These are phyloP conservation scores for Zasmidium citrigriseum DNA, from an alignment of 2,329 filamentous ascomycete species.

Conservation along the genomic window DNA sequence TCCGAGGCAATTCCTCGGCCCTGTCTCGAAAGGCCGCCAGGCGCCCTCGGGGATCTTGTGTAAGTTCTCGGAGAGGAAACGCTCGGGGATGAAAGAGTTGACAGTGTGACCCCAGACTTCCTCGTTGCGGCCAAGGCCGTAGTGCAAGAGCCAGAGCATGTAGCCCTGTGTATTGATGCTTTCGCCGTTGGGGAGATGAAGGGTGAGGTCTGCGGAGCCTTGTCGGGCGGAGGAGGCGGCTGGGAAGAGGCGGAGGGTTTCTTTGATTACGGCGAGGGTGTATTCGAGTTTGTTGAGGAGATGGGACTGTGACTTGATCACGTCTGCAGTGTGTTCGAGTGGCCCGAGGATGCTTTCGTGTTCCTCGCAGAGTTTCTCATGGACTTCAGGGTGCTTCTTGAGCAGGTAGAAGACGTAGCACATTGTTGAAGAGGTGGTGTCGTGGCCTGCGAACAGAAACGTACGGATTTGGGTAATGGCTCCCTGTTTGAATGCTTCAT, in stretches of 20 bases:
- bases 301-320: slow-evolving; percentile 45
- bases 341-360: slow-evolving; percentile 52
- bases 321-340: slow-evolving; percentile 13
- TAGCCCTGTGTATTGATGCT: slow-evolving; percentile 46
- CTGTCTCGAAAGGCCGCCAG: slow-evolving; percentile 57
- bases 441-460: slow-evolving; percentile 44
- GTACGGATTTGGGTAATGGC: slow-evolving; percentile 38
- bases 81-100: slow-evolving; percentile 51
- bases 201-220: slow-evolving; percentile 35
- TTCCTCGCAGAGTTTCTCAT: slow-evolving; percentile 45
- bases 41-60: slow-evolving; percentile 44
- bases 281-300: slow-evolving; percentile 55
- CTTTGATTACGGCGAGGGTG: slow-evolving; percentile 54
- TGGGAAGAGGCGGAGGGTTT: slow-evolving; percentile 54
- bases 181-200: slow-evolving; percentile 43
- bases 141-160: slow-evolving; percentile 43
- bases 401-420: slow-evolving; percentile 42
- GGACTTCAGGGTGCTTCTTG: slow-evolving; percentile 32
- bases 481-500: slow-evolving; percentile 34
- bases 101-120: slow-evolving; percentile 40
- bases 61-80: slow-evolving; percentile 39
- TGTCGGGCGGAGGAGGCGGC: slow-evolving; percentile 46
- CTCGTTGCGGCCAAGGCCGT: slow-evolving; percentile 37
- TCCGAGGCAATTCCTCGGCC: slow-evolving; percentile 56
- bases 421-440: slow-evolving; percentile 38